A percentile compares a stretch with the other conserved stretches of the same genome.
Conservation (phyloP, 441 rosid species). For the Gossypium aridum region DNA sequence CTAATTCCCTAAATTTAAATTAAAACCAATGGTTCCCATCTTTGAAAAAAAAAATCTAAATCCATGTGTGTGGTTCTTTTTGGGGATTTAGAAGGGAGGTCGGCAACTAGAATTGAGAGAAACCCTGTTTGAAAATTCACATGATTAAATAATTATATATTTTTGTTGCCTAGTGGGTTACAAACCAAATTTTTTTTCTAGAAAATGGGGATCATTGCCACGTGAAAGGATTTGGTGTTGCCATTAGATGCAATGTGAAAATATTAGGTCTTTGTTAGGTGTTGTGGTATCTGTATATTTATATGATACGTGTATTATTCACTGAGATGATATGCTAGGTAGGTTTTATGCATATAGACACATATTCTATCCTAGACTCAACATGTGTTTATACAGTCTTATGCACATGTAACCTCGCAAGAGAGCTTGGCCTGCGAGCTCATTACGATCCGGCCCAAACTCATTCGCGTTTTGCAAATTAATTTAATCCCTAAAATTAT, state of each 20-base stretch:
- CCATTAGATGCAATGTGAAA: conserved; percentile 37
- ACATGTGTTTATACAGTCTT: too few relatives aligned
- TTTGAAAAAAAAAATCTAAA: conserved; percentile 14
- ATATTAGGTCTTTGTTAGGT: too few relatives aligned
- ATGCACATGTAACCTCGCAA: too few relatives aligned
- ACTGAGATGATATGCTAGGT: too few relatives aligned
- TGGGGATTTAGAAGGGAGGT: conserved; percentile 21
- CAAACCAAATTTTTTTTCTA: background rate
- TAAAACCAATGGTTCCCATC: conserved; percentile 10
- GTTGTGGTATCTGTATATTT: too few relatives aligned
- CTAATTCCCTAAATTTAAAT: background rate
- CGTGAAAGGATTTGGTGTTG: conserved; percentile 32
- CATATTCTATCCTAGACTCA: too few relatives aligned
- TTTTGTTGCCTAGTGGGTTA: background rate
- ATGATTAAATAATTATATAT: background rate
- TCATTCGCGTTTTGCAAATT: too few relatives aligned
- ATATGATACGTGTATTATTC: too few relatives aligned
- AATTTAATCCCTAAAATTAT: too few relatives aligned
- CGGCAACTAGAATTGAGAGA: conserved; percentile 39
- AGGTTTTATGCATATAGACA: too few relatives aligned
- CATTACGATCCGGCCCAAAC: too few relatives aligned
- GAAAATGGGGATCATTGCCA: conserved; percentile 16
- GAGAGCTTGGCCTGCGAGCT: too few relatives aligned
- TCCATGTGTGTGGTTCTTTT: background rate
- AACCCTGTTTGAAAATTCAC: background rate